A percentile compares a stretch with the other conserved stretches of the same genome.
These are phyloP conservation scores for Carallia brachiata DNA, from an alignment of 345 rosid species.

Conservation along the genomic window DNA sequence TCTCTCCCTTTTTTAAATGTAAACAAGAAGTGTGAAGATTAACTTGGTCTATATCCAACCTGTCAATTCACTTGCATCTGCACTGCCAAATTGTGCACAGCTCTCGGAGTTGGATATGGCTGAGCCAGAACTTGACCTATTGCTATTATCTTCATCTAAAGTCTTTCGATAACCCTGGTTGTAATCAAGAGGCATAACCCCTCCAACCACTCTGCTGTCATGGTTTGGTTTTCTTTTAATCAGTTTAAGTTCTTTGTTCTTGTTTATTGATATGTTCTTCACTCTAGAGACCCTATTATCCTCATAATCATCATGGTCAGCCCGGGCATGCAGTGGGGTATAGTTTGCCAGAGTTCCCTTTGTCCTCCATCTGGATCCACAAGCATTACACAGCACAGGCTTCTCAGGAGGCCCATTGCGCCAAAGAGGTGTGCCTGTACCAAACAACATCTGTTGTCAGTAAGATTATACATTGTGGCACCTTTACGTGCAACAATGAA, in stretches of 20 bases:
- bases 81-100: conserved; percentile 79
- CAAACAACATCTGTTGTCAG: conserved; percentile 21
- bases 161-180: conserved; percentile 48
- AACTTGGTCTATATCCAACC: conserved; percentile 39
- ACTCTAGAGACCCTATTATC: conserved; percentile 56
- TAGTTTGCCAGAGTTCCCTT: conserved; percentile 86
- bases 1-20: conserved; percentile 2
- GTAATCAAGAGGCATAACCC: conserved; percentile 42
- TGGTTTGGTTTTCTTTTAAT: conserved; percentile 73
- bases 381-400: conserved; percentile 97
- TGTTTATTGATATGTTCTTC: conserved; percentile 53
- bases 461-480: conserved; percentile 1
- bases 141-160: conserved; percentile 80
- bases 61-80: conserved; percentile 89
- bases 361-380: conserved; percentile 96
- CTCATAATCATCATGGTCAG: conserved; percentile 58
- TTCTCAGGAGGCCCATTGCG: conserved; percentile 98
- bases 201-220: conserved; percentile 43
- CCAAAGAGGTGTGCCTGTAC: conserved; percentile 92
- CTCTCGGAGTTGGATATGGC: conserved; percentile 96
- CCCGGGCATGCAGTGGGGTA: conserved; percentile 73
- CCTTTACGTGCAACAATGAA: neutral
- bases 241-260: conserved; percentile 58
- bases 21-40: neutral
- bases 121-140: conserved; percentile 95